Evolutionary conservation across 768 basidiomycete genomes (phyloP), one percentile per base, ranked within the genome.

Genomic region (Plicaturopsis crispa): DNA sequence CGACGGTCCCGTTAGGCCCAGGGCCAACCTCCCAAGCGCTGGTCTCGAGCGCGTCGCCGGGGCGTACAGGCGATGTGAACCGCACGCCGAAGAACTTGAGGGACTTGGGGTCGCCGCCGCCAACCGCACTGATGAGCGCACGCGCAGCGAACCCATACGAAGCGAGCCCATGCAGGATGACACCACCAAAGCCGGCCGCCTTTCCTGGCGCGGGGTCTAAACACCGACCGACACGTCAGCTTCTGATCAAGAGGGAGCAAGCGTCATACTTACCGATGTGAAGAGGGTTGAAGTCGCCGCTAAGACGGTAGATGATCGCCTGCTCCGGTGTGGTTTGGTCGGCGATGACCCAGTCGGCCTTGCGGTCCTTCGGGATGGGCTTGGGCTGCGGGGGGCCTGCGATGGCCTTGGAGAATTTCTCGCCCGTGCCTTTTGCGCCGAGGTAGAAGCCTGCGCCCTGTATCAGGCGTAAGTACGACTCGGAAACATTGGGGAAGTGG

Each of bases 91-190:
- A 83, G 48, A 76, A 66, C 44, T 69, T 77, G 44, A 93, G 62
- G 2, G 80, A 66, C 3, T 64, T 63, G 3, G 81, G 70, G 46
- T 84, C 74, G 31, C 72, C 71, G 0, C 67, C 71, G 0, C 76
- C 85, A 10, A 80, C 68, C 2, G 69, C 67, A 41, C 71, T 69
- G 44, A 93, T 66, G 38, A 92, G 59, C 1, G 77, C 84, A 31
- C 88, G 78, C 3, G 85, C 90, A 6, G 70, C 83, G 53, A 89
- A 89, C 7, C 89, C 89, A 53, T 74, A 91, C 0, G 82, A 76
- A 14, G 83, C 80, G 18, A 92, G 69, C 20, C 89, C 89, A 52
- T 93, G 89, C 3, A 92, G 70, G 49, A 93, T 90, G 24, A 82
- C 77, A 34, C 81, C 89, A 2, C 85, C 85, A 50, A 93, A 91